A percentile compares a stretch with the other conserved stretches of the same genome.
These are phyloP conservation scores for Canna indica DNA, from an alignment of 176 grass and related monocot genomes.

Conservation along the genomic window DNA sequence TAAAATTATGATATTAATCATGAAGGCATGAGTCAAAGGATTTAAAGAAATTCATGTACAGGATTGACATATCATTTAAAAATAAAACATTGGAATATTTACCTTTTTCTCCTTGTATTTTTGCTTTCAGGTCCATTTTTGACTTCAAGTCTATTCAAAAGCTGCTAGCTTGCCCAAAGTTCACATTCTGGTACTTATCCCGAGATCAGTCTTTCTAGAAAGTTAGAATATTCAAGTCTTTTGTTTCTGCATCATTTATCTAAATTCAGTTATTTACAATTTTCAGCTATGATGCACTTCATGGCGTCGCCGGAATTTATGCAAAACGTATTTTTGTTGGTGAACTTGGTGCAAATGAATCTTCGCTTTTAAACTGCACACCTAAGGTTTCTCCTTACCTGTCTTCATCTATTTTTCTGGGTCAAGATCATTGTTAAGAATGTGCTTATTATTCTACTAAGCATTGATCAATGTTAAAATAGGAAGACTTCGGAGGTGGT, in stretches of 20 bases:
- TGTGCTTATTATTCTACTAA: background rate
- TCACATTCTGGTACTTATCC: slow-evolving; percentile 77
- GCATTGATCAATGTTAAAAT: slow-evolving; percentile 23
- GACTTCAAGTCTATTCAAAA: slow-evolving; percentile 79
- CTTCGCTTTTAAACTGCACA: slow-evolving; percentile 82
- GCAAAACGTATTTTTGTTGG: slow-evolving; percentile 86
- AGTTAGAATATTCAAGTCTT: slow-evolving; percentile 13
- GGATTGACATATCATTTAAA: background rate
- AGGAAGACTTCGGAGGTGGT: slow-evolving; percentile 98
- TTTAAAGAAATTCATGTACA: background rate
- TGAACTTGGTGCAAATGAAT: slow-evolving; percentile 91
- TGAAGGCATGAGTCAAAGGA: background rate
- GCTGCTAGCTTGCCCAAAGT: slow-evolving; percentile 74
- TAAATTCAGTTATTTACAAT: slow-evolving; percentile 19
- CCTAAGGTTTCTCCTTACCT: slow-evolving; percentile 42
- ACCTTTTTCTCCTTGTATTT: background rate
- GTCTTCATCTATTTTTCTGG: background rate
- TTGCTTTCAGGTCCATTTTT: slow-evolving; percentile 62
- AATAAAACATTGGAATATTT: background rate
- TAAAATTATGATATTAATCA: background rate
- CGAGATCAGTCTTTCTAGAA: too few species aligned
- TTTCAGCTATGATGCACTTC: slow-evolving; percentile 86
- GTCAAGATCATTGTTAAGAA: background rate
- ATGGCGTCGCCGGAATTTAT: slow-evolving; percentile 90
- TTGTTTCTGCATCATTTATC: background rate